Base-by-base conservation (phyloP, 2,329 filamentous ascomycete species). In the Eutypa lata region DNA sequence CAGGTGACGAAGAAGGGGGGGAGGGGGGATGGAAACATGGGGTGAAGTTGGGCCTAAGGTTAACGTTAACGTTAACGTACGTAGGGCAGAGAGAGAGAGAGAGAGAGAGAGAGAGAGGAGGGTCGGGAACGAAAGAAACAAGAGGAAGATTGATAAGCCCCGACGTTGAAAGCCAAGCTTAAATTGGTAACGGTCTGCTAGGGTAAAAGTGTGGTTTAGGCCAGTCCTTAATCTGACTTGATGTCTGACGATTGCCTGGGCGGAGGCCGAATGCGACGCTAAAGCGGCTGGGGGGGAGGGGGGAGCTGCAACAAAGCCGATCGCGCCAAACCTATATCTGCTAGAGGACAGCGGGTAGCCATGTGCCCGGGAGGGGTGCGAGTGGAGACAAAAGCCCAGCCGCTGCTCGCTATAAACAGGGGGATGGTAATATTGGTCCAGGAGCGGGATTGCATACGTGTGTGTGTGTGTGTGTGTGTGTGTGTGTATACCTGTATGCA, bases 321-420 rank as follows among this genome's bases (percentile, higher is more conserved):
- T 45, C 42, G 42, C 42, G 42, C 42, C 42, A 45, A 45, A 45
- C 42, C 42, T 28, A 45, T 45, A 45, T 45, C 42, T 18, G 42
- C 42, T 45, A 45, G 42, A 45, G 42, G 42, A 14, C 42, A 45
- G 42, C 42, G 42, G 42, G 42, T 45, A 45, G 42, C 42, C 42
- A 45, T 45, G 42, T 45, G 42, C 22, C 22, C 22, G 42, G 42
- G 42, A 45, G 42, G 10, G 42, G 42, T 26, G 42, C n/a, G 42
- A 45, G 42, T 28, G 42, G 42, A 8, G 42, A 45, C 42, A n/a
- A n/a, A 21, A 10, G 26, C 13, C 42, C 42, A 24, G 42, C 21
- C 19, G 22, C 6, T 19, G 22, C 5, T 45, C 19, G 26, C 26
- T 45, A 45, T 45, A 6, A 24, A 11, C 42, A 45, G 22, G 42